phyloP scores from a whole-genome alignment of 768 basidiomycete species.

The Russula sp. region DNA sequence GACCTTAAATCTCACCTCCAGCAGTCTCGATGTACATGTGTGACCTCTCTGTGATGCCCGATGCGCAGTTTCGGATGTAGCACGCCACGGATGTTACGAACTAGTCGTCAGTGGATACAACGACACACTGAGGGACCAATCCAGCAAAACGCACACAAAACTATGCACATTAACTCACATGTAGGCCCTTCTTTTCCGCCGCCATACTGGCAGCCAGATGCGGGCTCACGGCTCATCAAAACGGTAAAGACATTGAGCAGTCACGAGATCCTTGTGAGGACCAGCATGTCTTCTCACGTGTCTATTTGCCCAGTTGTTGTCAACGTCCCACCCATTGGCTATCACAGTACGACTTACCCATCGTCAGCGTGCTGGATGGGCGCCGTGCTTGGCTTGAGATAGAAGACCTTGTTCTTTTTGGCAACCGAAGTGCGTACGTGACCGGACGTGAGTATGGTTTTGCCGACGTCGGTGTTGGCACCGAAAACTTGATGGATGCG shows the following conservation, averaged over 20 bases:
- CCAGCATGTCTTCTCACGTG: conserved; percentile 57
- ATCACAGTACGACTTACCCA: conserved; percentile 37
- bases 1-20: conserved; percentile 62
- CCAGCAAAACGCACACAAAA: neutral
- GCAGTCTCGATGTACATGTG: conserved; percentile 91
- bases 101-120: conserved; percentile 55
- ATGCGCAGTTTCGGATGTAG: conserved; percentile 54
- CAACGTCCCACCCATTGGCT: conserved; percentile 4
- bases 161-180: conserved; percentile 27
- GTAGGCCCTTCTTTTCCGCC: conserved; percentile 28
- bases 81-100: conserved; percentile 59
- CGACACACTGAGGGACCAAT: conserved; percentile 2
- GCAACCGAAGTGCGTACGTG: conserved; percentile 73
- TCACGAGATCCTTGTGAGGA: conserved; percentile 36
- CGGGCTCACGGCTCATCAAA: conserved; percentile 91
- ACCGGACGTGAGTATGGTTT: conserved; percentile 84
- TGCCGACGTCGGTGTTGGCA: conserved; percentile 94
- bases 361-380: conserved; percentile 77
- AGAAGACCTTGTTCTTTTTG: conserved; percentile 48
- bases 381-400: conserved; percentile 92
- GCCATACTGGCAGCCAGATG: conserved; percentile 73
- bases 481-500: conserved; percentile 90
- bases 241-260: conserved; percentile 69
- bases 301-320: conserved; percentile 38
- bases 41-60: conserved; percentile 29